Conservation (phyloP, 768 basidiomycete species). For the Imleria badia region DNA sequence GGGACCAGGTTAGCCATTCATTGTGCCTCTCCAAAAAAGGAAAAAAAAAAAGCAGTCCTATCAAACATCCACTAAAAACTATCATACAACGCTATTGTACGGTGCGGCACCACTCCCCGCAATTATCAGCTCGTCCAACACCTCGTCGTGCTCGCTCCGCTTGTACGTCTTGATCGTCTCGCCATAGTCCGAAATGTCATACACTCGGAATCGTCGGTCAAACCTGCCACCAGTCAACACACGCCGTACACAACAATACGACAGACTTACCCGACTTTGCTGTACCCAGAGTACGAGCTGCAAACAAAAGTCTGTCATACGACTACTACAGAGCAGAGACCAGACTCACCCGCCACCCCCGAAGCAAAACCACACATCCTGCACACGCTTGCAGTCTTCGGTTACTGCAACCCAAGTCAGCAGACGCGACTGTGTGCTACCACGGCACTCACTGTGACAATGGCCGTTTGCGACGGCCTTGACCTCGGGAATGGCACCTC, state of each 20-base stretch:
- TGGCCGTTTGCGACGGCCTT: slow-evolving; percentile 93
- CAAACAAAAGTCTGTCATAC: not conserved
- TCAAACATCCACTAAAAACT: no score
- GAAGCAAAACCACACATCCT: slow-evolving; percentile 91
- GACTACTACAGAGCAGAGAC: not conserved
- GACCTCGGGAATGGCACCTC: slow-evolving; percentile 58
- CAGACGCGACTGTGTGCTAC: not conserved
- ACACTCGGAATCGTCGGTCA: slow-evolving; percentile 88
- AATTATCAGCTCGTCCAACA: slow-evolving; percentile 64
- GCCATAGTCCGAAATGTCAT: slow-evolving; percentile 83
- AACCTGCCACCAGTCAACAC: slow-evolving; percentile 50
- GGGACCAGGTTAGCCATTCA: no score
- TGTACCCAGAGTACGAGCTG: slow-evolving; percentile 82
- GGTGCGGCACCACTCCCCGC: slow-evolving; percentile 49
- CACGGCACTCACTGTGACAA: slow-evolving; percentile 62
- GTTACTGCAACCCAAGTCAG: slow-evolving; percentile 53
- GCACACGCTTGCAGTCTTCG: slow-evolving; percentile 82
- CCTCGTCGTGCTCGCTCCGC: slow-evolving; percentile 66
- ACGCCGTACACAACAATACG: not conserved
- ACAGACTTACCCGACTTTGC: slow-evolving; percentile 63
- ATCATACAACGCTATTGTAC: slow-evolving; percentile 15
- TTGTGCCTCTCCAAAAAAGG: no score
- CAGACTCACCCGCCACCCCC: slow-evolving; percentile 73
- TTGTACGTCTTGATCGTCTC: slow-evolving; percentile 92
- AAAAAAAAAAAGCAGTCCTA: no score